Percentiles rank a stretch among this genome's conserved stretches.
Evolutionary conservation across 2,329 filamentous ascomycete genomes (phyloP).

Genomic region (Rhynchosporium agropyri): DNA sequence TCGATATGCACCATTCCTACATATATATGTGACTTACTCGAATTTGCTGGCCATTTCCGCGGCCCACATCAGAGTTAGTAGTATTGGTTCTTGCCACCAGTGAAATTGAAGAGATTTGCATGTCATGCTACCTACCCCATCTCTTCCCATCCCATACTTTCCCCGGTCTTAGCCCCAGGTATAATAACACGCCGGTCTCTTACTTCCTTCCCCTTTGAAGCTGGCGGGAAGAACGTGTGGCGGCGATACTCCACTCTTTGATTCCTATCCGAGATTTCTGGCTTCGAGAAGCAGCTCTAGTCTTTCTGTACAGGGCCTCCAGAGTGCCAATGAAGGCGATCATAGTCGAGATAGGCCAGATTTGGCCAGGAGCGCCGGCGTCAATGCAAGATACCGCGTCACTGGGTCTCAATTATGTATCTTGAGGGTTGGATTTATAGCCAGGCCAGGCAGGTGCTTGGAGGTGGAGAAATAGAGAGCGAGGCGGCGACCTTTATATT

Average conservation of each 20-base stretch:
- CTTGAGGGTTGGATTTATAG: background rate
- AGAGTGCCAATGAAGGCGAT: background rate
- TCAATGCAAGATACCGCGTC: background rate
- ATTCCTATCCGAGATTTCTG: background rate
- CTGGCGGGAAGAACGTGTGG: background rate
- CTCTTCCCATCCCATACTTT: background rate
- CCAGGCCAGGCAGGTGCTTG: background rate
- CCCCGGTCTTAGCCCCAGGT: slow-evolving; percentile 6
- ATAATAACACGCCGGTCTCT: slow-evolving; percentile 6
- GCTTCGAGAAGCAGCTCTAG: slow-evolving; percentile 6
- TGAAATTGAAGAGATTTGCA: background rate
- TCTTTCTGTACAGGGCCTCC: slow-evolving; percentile 5
- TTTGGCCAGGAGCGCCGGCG: slow-evolving; percentile 1
- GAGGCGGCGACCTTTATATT: slow-evolving; percentile 7
- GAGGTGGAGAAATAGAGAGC: background rate
- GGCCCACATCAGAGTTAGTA: background rate
- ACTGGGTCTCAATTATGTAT: slow-evolving; percentile 6
- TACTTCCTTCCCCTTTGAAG: slow-evolving; percentile 13
- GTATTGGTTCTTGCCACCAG: background rate
- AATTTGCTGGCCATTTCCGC: background rate
- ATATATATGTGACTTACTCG: background rate
- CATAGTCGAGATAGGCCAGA: background rate
- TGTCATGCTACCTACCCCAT: background rate
- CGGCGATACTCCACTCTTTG: background rate
- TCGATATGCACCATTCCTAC: slow-evolving; percentile 2